phyloP scores from a whole-genome alignment of 2,329 filamentous ascomycete genomes.

The Verticillium klebahnii region DNA sequence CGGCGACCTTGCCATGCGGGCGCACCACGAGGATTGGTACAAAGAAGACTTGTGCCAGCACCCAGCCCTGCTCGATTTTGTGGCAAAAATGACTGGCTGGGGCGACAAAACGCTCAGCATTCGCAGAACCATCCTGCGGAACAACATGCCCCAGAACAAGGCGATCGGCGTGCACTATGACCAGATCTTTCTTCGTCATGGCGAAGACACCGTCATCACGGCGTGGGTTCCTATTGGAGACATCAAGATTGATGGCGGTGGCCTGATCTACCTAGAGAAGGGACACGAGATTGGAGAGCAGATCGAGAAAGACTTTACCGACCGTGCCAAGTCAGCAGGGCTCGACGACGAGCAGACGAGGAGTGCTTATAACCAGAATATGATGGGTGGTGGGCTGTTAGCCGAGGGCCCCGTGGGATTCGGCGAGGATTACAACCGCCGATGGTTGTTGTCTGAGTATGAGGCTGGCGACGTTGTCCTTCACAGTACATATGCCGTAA shows the following conservation, averaged over 20 bases:
- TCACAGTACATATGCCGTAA: constrained; percentile 29
- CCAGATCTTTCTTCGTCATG: constrained; percentile 52
- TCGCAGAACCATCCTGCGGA: constrained; percentile 44
- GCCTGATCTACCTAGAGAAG: constrained; percentile 54
- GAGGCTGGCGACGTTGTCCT: constrained; percentile 35
- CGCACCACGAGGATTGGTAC: constrained; percentile 49
- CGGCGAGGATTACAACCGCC: constrained; percentile 18
- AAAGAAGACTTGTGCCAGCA: constrained; percentile 46
- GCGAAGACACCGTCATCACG: constrained; percentile 49
- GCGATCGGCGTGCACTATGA: constrained; percentile 59
- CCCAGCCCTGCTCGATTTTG: constrained; percentile 41
- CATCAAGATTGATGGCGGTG: constrained; percentile 48
- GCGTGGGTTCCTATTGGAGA: constrained; percentile 56
- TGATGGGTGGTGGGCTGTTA: constrained; percentile 52
- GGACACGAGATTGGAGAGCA: constrained; percentile 24
- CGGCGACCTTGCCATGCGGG: constrained; percentile 40
- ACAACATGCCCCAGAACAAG: constrained; percentile 52
- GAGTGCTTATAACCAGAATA: constrained; percentile 52
- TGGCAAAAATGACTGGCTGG: constrained; percentile 50
- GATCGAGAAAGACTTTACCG: constrained; percentile 44
- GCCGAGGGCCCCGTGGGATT: constrained; percentile 27
- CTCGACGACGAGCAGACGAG: constrained; percentile 47
- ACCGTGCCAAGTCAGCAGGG: constrained; percentile 33
- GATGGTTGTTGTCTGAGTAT: constrained; percentile 32
- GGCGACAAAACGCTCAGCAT: constrained; percentile 36